phyloP scores from a whole-genome alignment of 768 basidiomycete species.

The Botryobasidium botryosum region DNA sequence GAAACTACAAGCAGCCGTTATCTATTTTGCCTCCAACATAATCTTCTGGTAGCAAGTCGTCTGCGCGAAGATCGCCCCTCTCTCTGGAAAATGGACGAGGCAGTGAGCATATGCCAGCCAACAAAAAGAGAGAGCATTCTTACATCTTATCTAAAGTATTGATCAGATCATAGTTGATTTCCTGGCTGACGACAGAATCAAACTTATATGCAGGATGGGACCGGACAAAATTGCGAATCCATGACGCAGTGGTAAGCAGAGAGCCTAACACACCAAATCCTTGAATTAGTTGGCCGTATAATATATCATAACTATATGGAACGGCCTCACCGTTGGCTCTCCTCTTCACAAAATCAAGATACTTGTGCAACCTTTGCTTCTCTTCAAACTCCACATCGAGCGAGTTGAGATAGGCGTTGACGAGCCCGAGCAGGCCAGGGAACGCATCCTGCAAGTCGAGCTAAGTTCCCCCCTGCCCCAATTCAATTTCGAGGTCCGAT shows the following conservation, averaged over 20 bases:
- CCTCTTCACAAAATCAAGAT: conserved; percentile 60
- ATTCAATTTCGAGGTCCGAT: no score
- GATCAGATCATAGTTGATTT: conserved; percentile 90
- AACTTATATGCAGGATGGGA: conserved; percentile 81
- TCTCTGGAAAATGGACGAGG: not conserved
- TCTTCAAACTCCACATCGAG: conserved; percentile 55
- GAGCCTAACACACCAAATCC: conserved; percentile 32
- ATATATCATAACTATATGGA: not conserved
- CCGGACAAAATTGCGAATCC: conserved; percentile 85
- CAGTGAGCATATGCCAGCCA: not conserved
- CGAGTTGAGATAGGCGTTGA: conserved; percentile 72
- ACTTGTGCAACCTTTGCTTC: conserved; percentile 46
- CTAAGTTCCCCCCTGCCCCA: no score
- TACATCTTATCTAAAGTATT: conserved; percentile 84
- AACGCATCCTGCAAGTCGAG: conserved; percentile 39
- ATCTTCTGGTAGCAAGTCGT: conserved; percentile 8
- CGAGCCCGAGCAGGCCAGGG: conserved; percentile 66
- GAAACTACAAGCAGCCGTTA: conserved; percentile 2
- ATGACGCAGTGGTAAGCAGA: conserved; percentile 72
- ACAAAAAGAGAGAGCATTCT: conserved; percentile 19
- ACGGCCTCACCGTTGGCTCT: conserved; percentile 56
- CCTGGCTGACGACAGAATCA: conserved; percentile 81
- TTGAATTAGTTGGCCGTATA: not conserved
- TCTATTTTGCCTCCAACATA: conserved; percentile 7
- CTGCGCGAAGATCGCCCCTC: conserved; percentile 4